Evolutionary conservation across 1,284 basidiomycete genomes (phyloP).

Genomic region (Uromyces viciae-fabae): DNA sequence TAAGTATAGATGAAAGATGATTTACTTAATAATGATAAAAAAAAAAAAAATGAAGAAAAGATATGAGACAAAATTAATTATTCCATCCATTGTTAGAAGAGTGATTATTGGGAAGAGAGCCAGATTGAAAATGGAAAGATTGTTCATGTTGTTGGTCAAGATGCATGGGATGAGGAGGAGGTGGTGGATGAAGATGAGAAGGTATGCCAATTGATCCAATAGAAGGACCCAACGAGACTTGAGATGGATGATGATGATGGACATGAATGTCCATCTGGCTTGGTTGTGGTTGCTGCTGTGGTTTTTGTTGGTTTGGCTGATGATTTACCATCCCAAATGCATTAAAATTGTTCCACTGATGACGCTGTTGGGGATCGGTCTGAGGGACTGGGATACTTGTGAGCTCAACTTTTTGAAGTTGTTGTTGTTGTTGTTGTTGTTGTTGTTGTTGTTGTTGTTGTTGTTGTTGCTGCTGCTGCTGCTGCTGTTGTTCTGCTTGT

Average conservation of each 20-base stretch:
- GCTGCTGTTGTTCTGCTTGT: neutral
- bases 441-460: neutral
- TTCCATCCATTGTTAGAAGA: too few relatives aligned
- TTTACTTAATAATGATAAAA: too few relatives aligned
- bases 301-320: too few relatives aligned
- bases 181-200: neutral
- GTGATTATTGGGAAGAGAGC: neutral
- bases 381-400: conserved; percentile 11
- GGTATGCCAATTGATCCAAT: neutral
- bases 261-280: conserved; percentile 38
- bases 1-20: too few relatives aligned
- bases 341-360: conserved; percentile 23
- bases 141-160: conserved; percentile 10
- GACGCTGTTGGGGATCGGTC: neutral
- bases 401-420: neutral
- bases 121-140: neutral
- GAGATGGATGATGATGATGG: conserved; percentile 12
- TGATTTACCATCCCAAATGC: neutral
- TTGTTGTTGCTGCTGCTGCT: neutral
- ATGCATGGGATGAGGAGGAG: neutral
- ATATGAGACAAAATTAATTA: too few relatives aligned
- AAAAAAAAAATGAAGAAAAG: too few relatives aligned
- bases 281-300: neutral
- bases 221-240: neutral
- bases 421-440: neutral